Conservation (phyloP, 1,284 basidiomycete genomes). For the Trichosporon coremiiforme region DNA sequence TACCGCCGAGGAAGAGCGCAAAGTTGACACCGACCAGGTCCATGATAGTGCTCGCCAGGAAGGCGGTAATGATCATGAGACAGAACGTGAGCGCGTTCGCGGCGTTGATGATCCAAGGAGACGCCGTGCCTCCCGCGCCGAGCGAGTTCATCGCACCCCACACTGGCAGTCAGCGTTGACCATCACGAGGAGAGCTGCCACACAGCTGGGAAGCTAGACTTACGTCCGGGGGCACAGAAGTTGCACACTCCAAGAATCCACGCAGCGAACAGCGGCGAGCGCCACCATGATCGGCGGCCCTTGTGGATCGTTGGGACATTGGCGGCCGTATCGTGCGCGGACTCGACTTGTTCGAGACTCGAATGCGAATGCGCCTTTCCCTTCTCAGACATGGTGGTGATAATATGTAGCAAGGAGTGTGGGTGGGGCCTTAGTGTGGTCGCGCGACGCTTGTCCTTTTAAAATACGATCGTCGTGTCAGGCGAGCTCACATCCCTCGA, state of each 20-base stretch:
- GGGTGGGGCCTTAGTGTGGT: background rate
- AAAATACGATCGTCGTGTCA: background rate
- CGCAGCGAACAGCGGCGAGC: slow-evolving; percentile 20
- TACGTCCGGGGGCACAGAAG: slow-evolving; percentile 31
- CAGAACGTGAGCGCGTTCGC: slow-evolving; percentile 51
- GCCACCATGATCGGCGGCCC: slow-evolving; percentile 16
- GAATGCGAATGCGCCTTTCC: background rate
- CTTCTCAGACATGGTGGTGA: background rate
- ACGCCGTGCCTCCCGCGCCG: slow-evolving; percentile 48
- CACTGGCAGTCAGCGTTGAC: background rate
- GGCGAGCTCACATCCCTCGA: background rate
- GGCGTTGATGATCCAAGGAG: slow-evolving; percentile 46
- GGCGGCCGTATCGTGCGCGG: background rate
- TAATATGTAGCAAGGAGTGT: background rate
- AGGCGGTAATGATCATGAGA: slow-evolving; percentile 36
- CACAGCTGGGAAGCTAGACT: background rate
- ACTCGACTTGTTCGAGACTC: background rate
- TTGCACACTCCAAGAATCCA: slow-evolving; percentile 33
- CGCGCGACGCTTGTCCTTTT: background rate
- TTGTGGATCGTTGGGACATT: background rate
- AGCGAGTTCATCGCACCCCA: slow-evolving; percentile 52
- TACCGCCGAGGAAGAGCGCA: slow-evolving; percentile 24
- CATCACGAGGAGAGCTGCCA: background rate
- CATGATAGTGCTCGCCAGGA: slow-evolving; percentile 16
- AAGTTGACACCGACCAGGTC: slow-evolving; percentile 23